A percentile compares a stretch with the other conserved stretches of the same genome.
Conservation (phyloP, 148 eudicot genomes). For the Polygonum maritimum region DNA sequence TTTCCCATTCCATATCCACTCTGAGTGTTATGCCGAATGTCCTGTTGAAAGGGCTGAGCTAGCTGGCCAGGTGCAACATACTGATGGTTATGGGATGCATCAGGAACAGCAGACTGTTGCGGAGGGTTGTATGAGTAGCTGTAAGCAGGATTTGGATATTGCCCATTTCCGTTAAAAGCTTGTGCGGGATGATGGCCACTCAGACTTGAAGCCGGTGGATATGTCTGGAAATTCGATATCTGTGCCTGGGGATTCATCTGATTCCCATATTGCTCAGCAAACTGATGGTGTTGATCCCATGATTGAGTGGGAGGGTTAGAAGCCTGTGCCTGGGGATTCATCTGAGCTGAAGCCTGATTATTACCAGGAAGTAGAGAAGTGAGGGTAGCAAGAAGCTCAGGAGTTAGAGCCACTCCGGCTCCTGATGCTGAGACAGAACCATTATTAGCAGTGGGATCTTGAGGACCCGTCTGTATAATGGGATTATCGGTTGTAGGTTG, state of each 20-base stretch:
- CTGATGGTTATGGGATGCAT: conserved; percentile 31
- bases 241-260: conserved; percentile 34
- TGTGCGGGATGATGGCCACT: conserved; percentile 17
- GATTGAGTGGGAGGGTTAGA: conserved; percentile 27
- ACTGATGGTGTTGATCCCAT: conserved; percentile 47
- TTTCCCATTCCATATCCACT: conserved; percentile 35
- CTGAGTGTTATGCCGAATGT: conserved; percentile 27
- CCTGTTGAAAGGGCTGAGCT: conserved; percentile 35
- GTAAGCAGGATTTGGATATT: conserved; percentile 37
- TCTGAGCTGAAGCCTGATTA: conserved; percentile 32
- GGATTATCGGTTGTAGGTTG: conserved; percentile 18
- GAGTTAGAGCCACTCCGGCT: conserved; percentile 56
- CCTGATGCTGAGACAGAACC: conserved; percentile 32
- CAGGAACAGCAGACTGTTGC: conserved; percentile 29
- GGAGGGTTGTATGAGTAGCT: conserved; percentile 18
- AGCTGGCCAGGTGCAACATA: conserved; percentile 29
- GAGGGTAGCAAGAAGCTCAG: conserved; percentile 83
- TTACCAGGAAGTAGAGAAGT: conserved; percentile 55
- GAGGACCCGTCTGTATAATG: conserved; percentile 22
- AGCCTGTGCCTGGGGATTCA: neutral
- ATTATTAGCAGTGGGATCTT: conserved; percentile 19
- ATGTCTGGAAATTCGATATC: conserved; percentile 26
- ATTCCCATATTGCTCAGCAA: conserved; percentile 22
- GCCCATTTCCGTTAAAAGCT: conserved; percentile 24
- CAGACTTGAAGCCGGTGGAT: conserved; percentile 20